Evolutionary conservation across 2,329 filamentous ascomycete genomes (phyloP).

Genomic region (Epichloe aotearoae): DNA sequence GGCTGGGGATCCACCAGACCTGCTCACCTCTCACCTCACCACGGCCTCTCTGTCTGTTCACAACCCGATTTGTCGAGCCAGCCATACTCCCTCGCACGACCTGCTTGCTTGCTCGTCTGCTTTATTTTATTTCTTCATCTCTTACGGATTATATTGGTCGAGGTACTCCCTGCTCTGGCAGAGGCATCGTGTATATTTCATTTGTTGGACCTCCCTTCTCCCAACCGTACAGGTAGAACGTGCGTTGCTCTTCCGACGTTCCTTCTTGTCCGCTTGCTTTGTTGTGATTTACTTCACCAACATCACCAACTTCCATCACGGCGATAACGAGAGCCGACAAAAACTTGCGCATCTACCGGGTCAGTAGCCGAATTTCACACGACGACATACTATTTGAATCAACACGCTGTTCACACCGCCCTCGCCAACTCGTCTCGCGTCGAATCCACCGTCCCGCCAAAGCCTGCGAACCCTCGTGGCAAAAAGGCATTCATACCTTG

Average conservation of each 20-base stretch:
- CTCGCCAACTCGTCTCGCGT: neutral
- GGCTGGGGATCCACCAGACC: slow-evolving; percentile 1
- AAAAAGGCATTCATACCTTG: slow-evolving; percentile 3
- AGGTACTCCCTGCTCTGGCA: neutral
- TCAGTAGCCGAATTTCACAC: neutral
- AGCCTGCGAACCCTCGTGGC: slow-evolving; percentile 1
- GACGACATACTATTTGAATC: neutral
- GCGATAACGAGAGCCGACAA: neutral
- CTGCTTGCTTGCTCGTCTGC: slow-evolving; percentile 1
- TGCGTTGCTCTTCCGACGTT: neutral
- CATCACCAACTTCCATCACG: neutral
- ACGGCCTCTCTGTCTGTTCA: neutral
- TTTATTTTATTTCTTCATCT: slow-evolving; percentile 5
- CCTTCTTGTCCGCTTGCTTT: neutral
- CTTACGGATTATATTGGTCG: neutral
- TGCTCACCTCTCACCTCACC: neutral
- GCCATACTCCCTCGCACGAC: neutral
- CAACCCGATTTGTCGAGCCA: neutral
- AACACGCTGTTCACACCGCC: neutral
- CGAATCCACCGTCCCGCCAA: neutral
- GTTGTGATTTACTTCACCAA: neutral
- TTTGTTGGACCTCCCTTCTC: neutral
- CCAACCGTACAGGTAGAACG: neutral
- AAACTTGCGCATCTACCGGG: neutral
- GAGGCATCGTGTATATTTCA: neutral